phyloP scores from a whole-genome alignment of 257 asterid species.

The Solanum tarijense region DNA sequence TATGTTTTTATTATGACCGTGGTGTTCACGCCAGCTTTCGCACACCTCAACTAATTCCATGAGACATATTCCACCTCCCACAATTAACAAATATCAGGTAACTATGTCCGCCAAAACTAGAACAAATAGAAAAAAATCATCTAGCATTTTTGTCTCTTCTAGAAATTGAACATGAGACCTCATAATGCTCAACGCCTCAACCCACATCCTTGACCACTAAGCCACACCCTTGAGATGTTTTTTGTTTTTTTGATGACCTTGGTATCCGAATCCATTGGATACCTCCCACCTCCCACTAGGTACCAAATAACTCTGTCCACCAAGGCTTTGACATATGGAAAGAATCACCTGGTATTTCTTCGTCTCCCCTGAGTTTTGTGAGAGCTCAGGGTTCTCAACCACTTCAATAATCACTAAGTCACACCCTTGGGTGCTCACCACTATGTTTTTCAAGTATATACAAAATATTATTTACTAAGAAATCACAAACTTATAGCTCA shows the following conservation, averaged over 20 bases:
- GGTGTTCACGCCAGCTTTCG: not conserved
- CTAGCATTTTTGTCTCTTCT: not conserved
- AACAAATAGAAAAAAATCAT: no score
- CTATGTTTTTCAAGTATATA: not conserved
- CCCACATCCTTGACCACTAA: not conserved
- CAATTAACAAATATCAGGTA: not conserved
- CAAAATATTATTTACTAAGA: not conserved
- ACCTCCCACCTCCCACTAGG: no score
- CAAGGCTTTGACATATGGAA: fast-evolving
- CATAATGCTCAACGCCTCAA: not conserved
- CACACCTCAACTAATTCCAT: not conserved
- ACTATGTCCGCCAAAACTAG: not conserved
- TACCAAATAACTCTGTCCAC: no score
- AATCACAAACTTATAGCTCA: not conserved
- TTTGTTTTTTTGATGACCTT: not conserved
- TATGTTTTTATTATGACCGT: not conserved
- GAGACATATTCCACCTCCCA: not conserved
- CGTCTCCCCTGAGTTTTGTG: not conserved
- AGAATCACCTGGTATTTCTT: not conserved
- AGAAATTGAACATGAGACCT: not conserved
- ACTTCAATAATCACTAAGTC: not conserved
- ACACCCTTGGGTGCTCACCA: not conserved
- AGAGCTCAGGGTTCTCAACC: not conserved
- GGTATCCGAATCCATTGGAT: not conserved
- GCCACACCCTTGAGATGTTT: not conserved